Percentiles rank a stretch among this genome's conserved stretches.
phyloP scores from a whole-genome alignment of 2,329 filamentous ascomycete species.

The Tolypocladium tundrense region DNA sequence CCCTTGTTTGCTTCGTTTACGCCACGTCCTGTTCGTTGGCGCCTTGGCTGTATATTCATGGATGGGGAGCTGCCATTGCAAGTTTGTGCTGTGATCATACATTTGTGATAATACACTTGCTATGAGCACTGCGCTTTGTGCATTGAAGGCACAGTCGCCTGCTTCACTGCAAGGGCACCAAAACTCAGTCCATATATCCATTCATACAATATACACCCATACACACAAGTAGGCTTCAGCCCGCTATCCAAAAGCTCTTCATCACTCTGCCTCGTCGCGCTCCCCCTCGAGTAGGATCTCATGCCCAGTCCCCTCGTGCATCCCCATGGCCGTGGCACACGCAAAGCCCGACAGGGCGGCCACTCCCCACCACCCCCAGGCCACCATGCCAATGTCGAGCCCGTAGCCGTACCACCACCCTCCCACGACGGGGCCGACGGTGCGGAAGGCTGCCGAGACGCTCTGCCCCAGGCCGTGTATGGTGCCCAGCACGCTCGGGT shows the following conservation, averaged over 20 bases:
- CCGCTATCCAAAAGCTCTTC: background rate
- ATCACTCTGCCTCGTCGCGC: background rate
- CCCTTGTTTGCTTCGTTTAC: too few species aligned
- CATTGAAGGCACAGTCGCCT: too few species aligned
- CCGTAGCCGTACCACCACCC: conserved; percentile 51
- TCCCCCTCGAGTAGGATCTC: conserved; percentile 56
- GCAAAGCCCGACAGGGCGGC: conserved; percentile 38
- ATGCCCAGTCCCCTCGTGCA: conserved; percentile 53
- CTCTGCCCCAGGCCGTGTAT: conserved; percentile 46
- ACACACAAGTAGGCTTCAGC: background rate
- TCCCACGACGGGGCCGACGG: conserved; percentile 48
- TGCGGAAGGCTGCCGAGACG: conserved; percentile 46
- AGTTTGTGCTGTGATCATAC: too few species aligned
- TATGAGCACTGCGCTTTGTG: too few species aligned
- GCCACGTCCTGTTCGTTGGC: background rate
- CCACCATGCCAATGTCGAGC: conserved; percentile 44
- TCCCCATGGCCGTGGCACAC: conserved; percentile 41
- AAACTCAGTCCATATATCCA: background rate
- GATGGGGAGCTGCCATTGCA: background rate
- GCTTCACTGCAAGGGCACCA: too few species aligned
- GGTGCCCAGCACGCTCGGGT: conserved; percentile 35
- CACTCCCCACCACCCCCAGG: conserved; percentile 48
- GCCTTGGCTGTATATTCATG: background rate
- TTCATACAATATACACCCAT: background rate
- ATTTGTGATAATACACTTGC: too few species aligned